Percentiles rank a stretch among this genome's conserved stretches.
Conservation (phyloP, 208 protist species). For the Leishmania braziliensis region DNA sequence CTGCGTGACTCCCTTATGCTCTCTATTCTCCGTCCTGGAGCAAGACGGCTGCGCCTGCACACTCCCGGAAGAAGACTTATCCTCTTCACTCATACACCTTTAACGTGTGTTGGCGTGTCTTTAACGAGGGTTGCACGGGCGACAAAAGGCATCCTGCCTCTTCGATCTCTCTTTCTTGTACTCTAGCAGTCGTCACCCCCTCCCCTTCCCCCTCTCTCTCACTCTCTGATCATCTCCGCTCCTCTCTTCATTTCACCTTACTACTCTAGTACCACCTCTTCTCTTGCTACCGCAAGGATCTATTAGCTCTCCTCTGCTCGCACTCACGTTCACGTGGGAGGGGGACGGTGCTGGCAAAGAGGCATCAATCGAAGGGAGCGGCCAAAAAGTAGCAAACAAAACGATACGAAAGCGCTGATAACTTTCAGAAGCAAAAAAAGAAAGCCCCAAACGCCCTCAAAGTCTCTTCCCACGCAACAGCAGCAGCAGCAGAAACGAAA, state of each 20-base stretch:
- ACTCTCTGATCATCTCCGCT: neutral
- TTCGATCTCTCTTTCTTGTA: neutral
- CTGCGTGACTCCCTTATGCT: neutral
- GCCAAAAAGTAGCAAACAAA: neutral
- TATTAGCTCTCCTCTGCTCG: neutral
- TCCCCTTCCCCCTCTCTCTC: constrained; percentile 9
- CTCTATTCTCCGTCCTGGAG: neutral
- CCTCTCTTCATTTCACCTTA: neutral
- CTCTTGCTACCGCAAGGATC: neutral
- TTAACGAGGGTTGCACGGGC: neutral
- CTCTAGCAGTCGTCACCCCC: neutral
- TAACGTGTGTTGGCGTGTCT: neutral
- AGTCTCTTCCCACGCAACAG: neutral
- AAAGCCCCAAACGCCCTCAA: neutral
- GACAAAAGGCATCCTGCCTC: neutral
- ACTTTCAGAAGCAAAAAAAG: neutral
- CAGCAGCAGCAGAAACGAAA: neutral
- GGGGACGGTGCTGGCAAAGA: neutral
- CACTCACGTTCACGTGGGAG: neutral
- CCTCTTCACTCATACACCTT: neutral
- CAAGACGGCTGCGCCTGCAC: neutral
- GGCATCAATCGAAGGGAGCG: neutral
- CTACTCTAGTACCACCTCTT: neutral
- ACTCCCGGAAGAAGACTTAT: neutral
- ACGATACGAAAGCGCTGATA: neutral